These are phyloP conservation scores for Linanthus parryae DNA, from an alignment of 148 eudicot genomes.

Conservation along the genomic window DNA sequence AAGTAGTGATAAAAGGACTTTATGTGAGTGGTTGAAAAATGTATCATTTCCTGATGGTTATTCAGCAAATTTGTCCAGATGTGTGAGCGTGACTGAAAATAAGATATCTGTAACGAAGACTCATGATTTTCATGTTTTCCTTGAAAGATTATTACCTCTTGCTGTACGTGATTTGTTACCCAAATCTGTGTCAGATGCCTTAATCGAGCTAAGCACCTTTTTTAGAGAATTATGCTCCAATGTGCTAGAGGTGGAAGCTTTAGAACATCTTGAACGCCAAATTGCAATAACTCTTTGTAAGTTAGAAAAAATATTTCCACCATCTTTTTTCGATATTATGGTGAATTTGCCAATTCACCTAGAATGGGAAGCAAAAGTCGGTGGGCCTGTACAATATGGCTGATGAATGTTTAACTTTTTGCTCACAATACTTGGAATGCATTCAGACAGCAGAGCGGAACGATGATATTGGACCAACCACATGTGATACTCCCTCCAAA, in stretches of 20 bases:
- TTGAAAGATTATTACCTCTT: background rate
- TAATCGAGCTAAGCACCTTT: conserved; percentile 4
- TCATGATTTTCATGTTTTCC: conserved; percentile 2
- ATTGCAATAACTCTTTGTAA: background rate
- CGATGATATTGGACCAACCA: no score
- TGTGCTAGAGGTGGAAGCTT: background rate
- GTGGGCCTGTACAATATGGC: no score
- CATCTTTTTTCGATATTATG: conserved; percentile 3
- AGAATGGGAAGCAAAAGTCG: no score
- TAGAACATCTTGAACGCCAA: background rate
- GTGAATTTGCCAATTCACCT: no score
- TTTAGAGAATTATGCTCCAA: background rate
- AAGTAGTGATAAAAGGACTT: background rate
- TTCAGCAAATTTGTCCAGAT: background rate
- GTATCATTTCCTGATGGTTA: background rate
- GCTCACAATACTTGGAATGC: no score
- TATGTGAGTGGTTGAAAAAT: background rate
- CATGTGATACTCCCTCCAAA: no score
- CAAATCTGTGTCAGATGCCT: background rate
- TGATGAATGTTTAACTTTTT: no score
- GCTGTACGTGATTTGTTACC: background rate
- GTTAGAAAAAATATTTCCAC: conserved; percentile 3
- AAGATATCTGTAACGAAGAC: background rate
- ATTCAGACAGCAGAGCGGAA: no score
- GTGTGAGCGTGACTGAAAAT: background rate